These are phyloP conservation scores for Fraxinus angustifolia DNA, from an alignment of 305 asterid genomes.

Conservation along the genomic window DNA sequence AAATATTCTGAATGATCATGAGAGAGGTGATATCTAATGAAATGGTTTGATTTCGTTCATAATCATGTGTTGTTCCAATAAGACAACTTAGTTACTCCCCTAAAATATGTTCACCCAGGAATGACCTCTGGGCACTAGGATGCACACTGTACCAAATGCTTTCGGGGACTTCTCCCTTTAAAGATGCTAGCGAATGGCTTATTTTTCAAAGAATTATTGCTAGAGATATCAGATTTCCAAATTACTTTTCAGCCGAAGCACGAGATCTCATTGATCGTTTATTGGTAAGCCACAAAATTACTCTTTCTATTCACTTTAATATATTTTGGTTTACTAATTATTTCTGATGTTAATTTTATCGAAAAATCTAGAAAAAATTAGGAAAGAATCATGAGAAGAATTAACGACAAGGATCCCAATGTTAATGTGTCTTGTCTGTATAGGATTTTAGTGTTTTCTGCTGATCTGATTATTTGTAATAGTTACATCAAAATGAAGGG, in stretches of 20 bases:
- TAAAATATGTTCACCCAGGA: constrained; percentile 44
- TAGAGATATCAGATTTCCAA: constrained; percentile 89
- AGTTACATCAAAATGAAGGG: background rate
- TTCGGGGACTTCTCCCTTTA: constrained; percentile 95
- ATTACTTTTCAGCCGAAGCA: constrained; percentile 80
- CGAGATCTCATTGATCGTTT: constrained; percentile 81
- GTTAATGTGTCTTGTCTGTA: background rate
- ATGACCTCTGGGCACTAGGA: constrained; percentile 99
- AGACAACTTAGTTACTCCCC: background rate
- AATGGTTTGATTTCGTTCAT: background rate
- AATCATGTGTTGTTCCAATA: background rate
- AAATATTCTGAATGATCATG: background rate
- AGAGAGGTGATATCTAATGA: background rate
- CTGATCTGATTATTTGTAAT: background rate
- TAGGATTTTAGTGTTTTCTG: background rate
- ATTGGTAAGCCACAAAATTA: constrained; percentile 55
- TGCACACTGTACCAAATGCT: constrained; percentile 99
- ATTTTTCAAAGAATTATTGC: constrained; percentile 93
- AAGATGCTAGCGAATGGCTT: constrained; percentile 99
- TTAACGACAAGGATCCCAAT: background rate
- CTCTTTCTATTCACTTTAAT: background rate
- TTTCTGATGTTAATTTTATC: background rate
- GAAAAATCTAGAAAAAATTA: background rate
- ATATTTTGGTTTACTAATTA: background rate
- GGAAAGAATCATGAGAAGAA: background rate